Conservation (phyloP, 306 rosid genomes). For the Calophaca sinica region DNA sequence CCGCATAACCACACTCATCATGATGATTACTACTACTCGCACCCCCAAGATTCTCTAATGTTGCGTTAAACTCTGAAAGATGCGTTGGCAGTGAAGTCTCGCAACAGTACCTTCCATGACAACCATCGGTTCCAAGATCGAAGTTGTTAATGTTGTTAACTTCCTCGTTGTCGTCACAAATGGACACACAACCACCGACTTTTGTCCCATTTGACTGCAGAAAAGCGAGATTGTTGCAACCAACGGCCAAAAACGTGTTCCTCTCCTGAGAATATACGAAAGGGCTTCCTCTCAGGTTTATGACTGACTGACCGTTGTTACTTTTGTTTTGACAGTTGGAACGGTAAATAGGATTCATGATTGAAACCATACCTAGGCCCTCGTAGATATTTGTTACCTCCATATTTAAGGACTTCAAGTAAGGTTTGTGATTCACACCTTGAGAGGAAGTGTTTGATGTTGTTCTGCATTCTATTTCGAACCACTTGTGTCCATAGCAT, state of each 20-base stretch:
- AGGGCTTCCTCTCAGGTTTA: conserved; percentile 41
- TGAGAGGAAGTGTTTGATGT: background rate
- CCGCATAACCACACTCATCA: conserved; percentile 28
- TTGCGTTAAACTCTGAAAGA: conserved; percentile 25
- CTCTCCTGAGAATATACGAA: conserved; percentile 34
- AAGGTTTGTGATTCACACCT: background rate
- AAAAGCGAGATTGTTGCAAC: conserved; percentile 43
- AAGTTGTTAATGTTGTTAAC: background rate
- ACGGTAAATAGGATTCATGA: conserved; percentile 40
- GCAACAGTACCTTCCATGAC: conserved; percentile 41
- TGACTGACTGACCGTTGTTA: background rate
- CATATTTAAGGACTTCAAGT: conserved; percentile 29
- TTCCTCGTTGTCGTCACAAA: conserved; percentile 25
- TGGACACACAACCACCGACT: conserved; percentile 49
- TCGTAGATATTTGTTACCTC: background rate
- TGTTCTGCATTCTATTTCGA: conserved; percentile 50
- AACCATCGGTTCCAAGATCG: background rate
- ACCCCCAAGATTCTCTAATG: background rate
- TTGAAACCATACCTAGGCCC: background rate
- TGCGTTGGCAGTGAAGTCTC: conserved; percentile 28
- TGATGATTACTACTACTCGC: background rate
- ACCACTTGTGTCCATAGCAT: conserved; percentile 46
- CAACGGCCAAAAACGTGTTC: conserved; percentile 29
- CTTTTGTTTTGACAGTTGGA: background rate
- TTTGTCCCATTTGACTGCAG: conserved; percentile 25